Evolutionary conservation across 306 rosid species (phyloP), one percentile per base, ranked within the genome.

Genomic region (Comarum palustre): DNA sequence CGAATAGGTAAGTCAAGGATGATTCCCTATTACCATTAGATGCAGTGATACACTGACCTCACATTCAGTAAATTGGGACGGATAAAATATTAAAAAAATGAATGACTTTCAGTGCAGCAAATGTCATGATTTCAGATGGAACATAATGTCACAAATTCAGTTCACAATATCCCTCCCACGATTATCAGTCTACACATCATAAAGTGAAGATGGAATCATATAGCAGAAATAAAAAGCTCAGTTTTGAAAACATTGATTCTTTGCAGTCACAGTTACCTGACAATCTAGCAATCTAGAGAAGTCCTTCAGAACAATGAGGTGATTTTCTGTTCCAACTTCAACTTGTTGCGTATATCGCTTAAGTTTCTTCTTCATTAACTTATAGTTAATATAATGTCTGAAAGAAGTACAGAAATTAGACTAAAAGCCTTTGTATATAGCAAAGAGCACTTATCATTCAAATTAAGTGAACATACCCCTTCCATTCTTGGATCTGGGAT

Each of bases 401-500:
- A n/a, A 79, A 79, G 27, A 71, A 12, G 71, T 20, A 36, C 31
- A 8, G 12, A 19, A 22, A 54, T 22, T 6, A 69, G 8, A 15
- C 15, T 6, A 48, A 31, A 60, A 15, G 22, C 22, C 42, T 60
- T 31, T 3, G 42, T 42, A 31, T 6, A 14, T 20, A 13, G 65
- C 51, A 54, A 27, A 22, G 0, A 41, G 29, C 60, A 66, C n/a
- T 14, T 45, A 4, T 0, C 10, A 3, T 6, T 31, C 41, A 64
- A 8, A 41, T 6, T 12, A 38, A 20, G 32, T 8, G 19, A 34
- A 63, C 73, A 38, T 90, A 92, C 97, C 87, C 80, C 71, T 86
- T 85, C 97, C 97, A 92, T 90, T 92, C 97, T 82, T 84, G 87
- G 81, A 92, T 75, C 68, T 87, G 93, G 32, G 85, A 82, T 81